A percentile compares a stretch with the other conserved stretches of the same genome.
These are phyloP conservation scores for Perkinsus marinus DNA, from an alignment of 169 alveolate species.

Conservation along the genomic window DNA sequence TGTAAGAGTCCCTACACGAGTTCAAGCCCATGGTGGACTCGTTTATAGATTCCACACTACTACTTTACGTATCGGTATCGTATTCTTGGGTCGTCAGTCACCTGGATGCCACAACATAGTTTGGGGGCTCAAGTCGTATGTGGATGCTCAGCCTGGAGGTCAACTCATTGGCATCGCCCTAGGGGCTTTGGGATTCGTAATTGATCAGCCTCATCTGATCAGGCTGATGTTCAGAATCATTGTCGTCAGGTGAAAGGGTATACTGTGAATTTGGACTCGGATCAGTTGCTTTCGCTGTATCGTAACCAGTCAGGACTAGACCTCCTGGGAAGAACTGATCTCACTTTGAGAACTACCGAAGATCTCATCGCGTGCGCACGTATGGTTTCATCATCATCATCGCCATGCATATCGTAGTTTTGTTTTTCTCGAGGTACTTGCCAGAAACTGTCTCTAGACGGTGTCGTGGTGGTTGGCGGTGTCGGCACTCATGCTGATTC, in stretches of 20 bases:
- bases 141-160: slow-evolving; percentile 35
- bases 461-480: slow-evolving; percentile 70
- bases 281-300: slow-evolving; percentile 62
- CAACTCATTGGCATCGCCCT: slow-evolving; percentile 65
- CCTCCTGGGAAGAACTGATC: slow-evolving; percentile 48
- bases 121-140: slow-evolving; percentile 79
- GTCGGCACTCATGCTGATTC: slow-evolving; percentile 61
- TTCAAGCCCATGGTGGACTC: too few relatives aligned
- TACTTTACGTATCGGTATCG: slow-evolving; percentile 61
- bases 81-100: slow-evolving; percentile 76
- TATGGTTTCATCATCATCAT: too few relatives aligned
- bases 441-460: slow-evolving; percentile 39
- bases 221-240: too few relatives aligned
- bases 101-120: slow-evolving; percentile 89
- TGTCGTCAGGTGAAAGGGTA: not conserved
- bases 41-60: not conserved
- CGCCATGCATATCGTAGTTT: slow-evolving; percentile 18
- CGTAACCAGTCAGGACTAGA: slow-evolving; percentile 91
- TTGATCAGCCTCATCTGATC: too few relatives aligned
- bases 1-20: not conserved
- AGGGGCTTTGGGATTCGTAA: slow-evolving; percentile 72
- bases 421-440: slow-evolving; percentile 33
- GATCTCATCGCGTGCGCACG: not conserved
- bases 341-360: not conserved
- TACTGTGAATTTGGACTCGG: not conserved